phyloP scores from a whole-genome alignment of 441 rosid species.

The Breynia disticha region DNA sequence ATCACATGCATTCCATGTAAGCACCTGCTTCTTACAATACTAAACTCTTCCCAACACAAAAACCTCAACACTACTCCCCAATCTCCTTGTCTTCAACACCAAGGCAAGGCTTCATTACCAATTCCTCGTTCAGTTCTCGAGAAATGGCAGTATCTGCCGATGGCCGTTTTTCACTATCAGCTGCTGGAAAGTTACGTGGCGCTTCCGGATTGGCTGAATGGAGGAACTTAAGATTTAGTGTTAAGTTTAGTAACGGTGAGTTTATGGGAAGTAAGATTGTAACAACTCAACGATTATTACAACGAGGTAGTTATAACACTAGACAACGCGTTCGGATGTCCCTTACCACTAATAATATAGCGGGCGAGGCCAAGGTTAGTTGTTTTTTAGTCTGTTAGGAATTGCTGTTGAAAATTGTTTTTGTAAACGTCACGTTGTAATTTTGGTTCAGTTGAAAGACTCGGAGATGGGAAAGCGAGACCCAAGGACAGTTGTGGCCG shows the following conservation, averaged over 20 bases:
- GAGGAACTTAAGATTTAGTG: constrained; percentile 25
- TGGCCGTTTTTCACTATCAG: constrained; percentile 47
- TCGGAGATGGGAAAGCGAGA: constrained; percentile 56
- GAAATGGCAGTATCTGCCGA: constrained; percentile 51
- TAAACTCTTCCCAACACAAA: not conserved
- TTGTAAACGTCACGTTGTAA: not conserved
- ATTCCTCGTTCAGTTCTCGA: constrained; percentile 17
- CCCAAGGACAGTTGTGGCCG: constrained; percentile 65
- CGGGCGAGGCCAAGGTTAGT: constrained; percentile 36
- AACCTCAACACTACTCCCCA: not conserved
- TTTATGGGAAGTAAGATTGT: constrained; percentile 66
- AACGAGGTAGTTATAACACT: not conserved
- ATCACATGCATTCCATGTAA: constrained; percentile 26
- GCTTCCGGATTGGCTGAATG: constrained; percentile 20
- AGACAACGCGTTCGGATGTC: constrained; percentile 35
- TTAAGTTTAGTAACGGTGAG: constrained; percentile 50
- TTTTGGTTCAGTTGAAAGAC: constrained; percentile 49
- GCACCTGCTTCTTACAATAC: constrained; percentile 1
- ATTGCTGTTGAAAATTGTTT: not conserved
- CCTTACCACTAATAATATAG: constrained; percentile 20
- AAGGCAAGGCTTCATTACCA: constrained; percentile 9
- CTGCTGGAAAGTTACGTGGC: constrained; percentile 33
- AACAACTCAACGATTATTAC: constrained; percentile 12
- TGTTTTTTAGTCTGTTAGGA: too few relatives aligned
- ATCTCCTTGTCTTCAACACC: not conserved